Evolutionary conservation across 2,329 filamentous ascomycete species (phyloP).

Genomic region (Aspergillus quadricinctus): DNA sequence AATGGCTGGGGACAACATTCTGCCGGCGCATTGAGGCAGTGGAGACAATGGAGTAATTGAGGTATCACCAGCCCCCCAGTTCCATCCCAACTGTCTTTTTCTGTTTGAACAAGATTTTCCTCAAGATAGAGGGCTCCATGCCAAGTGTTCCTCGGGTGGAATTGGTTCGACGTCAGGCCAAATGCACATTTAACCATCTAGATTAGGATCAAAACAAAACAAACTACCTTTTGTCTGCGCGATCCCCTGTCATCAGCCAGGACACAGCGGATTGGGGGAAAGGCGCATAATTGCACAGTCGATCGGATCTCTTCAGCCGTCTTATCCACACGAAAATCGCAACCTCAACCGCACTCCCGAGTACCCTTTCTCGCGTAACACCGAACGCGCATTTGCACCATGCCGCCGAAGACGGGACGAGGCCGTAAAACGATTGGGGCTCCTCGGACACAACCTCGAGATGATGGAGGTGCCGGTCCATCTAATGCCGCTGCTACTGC

Average conservation of each 20-base stretch:
- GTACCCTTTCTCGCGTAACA: background rate
- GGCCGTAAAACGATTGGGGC: conserved; percentile 10
- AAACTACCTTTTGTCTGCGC: background rate
- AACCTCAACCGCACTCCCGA: background rate
- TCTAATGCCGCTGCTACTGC: conserved; percentile 6
- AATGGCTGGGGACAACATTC: conserved; percentile 11
- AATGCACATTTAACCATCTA: background rate
- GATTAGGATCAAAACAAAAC: background rate
- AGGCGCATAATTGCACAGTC: background rate
- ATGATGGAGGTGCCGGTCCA: conserved; percentile 9
- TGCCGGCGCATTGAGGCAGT: background rate
- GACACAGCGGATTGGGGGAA: background rate
- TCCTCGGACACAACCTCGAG: conserved; percentile 3
- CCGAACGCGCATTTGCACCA: conserved; percentile 8
- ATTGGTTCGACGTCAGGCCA: background rate
- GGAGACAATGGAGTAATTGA: background rate
- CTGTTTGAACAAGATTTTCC: background rate
- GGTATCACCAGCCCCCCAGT: background rate
- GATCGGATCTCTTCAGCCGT: background rate
- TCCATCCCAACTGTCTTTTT: background rate
- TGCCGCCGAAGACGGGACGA: conserved; percentile 28
- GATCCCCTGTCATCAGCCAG: background rate
- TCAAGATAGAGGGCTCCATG: background rate
- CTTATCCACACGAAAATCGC: background rate
- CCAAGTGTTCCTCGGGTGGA: background rate